Percentiles rank a stretch among this genome's conserved stretches.
These are phyloP conservation scores for Dittrichia graveolens DNA, from an alignment of 129 eudicot species.

Conservation along the genomic window DNA sequence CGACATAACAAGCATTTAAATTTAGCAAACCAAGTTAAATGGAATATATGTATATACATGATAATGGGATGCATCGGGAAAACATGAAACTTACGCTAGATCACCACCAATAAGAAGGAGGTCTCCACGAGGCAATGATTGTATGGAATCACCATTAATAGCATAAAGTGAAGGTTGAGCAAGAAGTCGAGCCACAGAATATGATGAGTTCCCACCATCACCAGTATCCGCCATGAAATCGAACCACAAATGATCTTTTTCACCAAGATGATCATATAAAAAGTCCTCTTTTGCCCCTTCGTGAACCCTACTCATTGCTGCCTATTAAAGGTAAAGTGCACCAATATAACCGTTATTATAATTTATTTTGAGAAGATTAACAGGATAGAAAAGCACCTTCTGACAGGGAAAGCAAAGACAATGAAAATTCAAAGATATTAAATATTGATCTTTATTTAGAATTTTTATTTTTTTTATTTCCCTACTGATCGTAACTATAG, in stretches of 20 bases:
- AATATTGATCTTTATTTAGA: too few species aligned
- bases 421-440: too few species aligned
- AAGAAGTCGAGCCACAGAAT: slow-evolving; percentile 80
- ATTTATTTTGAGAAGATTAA: too few species aligned
- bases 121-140: slow-evolving; percentile 72
- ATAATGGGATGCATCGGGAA: neutral
- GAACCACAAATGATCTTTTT: slow-evolving; percentile 86
- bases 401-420: too few species aligned
- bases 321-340: slow-evolving; percentile 53
- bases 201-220: slow-evolving; percentile 95
- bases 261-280: slow-evolving; percentile 83
- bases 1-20: too few species aligned
- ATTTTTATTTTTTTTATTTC: too few species aligned
- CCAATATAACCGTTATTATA: too few species aligned
- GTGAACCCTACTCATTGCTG: slow-evolving; percentile 80
- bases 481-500: too few species aligned
- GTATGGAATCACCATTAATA: slow-evolving; percentile 35
- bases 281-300: slow-evolving; percentile 73
- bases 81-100: slow-evolving; percentile 80
- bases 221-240: slow-evolving; percentile 99
- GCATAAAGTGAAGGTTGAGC: slow-evolving; percentile 78
- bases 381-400: too few species aligned
- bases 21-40: too few species aligned
- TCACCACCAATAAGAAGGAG: slow-evolving; percentile 98
- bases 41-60: neutral